phyloP scores from a whole-genome alignment of 202 grass and related monocot genomes.

The Zoysia matrella region DNA sequence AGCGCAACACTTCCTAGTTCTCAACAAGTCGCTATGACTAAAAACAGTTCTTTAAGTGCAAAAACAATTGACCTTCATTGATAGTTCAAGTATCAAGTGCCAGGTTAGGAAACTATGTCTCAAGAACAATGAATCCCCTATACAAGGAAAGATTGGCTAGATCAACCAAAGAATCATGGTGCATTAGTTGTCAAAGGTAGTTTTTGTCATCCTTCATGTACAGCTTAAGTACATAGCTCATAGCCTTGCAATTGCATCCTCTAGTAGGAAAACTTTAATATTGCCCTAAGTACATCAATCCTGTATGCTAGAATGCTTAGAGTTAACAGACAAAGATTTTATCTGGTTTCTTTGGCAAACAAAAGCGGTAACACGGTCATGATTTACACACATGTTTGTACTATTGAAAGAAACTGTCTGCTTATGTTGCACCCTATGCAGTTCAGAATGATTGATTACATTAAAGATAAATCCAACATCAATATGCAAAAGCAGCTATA shows the following conservation, averaged over 20 bases:
- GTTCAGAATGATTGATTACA: neutral
- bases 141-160: neutral
- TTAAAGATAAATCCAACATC: neutral
- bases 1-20: neutral
- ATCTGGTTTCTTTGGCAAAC: neutral
- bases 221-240: neutral
- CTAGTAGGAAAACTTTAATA: neutral
- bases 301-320: neutral
- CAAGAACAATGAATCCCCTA: neutral
- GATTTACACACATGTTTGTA: neutral
- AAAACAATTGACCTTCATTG: neutral
- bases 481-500: conserved; percentile 11
- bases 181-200: neutral
- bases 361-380: neutral
- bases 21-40: neutral
- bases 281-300: neutral
- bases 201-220: neutral
- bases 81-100: too few species aligned
- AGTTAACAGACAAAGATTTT: neutral
- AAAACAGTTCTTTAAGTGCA: neutral
- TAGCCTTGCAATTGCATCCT: neutral
- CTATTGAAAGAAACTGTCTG: neutral
- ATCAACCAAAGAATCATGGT: neutral
- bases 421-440: neutral
- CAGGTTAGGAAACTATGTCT: neutral